Evolutionary conservation across 2,329 filamentous ascomycete species (phyloP), one percentile per base, ranked within the genome.

Genomic region (Penicillium sp.): DNA sequence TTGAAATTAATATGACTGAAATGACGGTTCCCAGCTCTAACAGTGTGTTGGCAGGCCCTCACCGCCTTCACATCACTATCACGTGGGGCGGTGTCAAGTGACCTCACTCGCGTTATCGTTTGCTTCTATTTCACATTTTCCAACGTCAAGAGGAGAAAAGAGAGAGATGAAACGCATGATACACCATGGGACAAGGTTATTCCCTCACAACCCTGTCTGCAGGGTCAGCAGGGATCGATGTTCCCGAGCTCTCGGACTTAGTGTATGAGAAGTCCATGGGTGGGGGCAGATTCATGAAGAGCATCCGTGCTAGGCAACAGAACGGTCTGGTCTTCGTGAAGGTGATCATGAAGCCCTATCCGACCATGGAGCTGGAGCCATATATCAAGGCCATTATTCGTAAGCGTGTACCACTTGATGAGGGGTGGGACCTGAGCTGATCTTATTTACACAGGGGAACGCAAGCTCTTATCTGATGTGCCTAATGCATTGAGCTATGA

Each of bases 241-340:
- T 96, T 27, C 90, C 93, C 39, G 93, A 99, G 79, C 85, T 99
- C 43, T 85, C 90, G 44, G 95, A 98, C 71, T 80, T 98, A 57
- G 86, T 89, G 37, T 96, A 97, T 78, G 95, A 99, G 77, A 92
- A 90, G 76, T 91, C 91, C 35, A 86, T 99, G 69, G 93, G 93
- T 48, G 91, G 90, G 64, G 92, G 91, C 24, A 87, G 95, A 37
- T 97, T 99, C 69, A 95, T 99, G 88, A 97, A 98, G 77, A 95
- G 91, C 62, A 93, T 98, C 63, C 87, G 93, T 63, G 95, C 93
- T 24, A 85, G 92, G 49, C 91, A 96, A 72, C 89, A 90, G 68
- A 90, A 96, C 80, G 93, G 95, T 54, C 82, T 97, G 41, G 93
- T 96, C 19, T 87, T 98, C 55, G 92, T 96, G 71, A 98, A 98